phyloP scores from a whole-genome alignment of 1,139 yeast species.

The Hanseniaspora uvarum region DNA sequence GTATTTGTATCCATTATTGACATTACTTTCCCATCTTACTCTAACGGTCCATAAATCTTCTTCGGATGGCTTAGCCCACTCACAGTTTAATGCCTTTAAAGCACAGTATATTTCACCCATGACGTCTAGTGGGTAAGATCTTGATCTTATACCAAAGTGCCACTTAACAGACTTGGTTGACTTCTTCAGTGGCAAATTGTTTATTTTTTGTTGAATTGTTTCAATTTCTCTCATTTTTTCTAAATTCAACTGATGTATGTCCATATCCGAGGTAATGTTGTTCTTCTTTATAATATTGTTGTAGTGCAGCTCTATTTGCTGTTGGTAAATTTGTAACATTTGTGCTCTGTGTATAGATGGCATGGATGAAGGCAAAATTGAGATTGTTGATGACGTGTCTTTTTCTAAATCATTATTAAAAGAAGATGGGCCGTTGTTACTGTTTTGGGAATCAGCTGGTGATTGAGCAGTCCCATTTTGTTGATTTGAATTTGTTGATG shows the following conservation, averaged over 20 bases:
- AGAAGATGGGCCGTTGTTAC: constrained; percentile 19
- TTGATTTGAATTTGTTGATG: not conserved
- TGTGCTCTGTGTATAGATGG: constrained; percentile 92
- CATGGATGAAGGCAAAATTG: constrained; percentile 83
- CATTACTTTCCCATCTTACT: constrained; percentile 60
- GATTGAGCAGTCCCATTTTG: constrained; percentile 11
- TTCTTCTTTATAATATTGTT: constrained; percentile 12
- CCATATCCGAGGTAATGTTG: constrained; percentile 10
- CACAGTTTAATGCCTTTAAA: constrained; percentile 84
- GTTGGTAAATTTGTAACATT: constrained; percentile 56
- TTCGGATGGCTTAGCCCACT: constrained; percentile 90
- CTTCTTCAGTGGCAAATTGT: constrained; percentile 13
- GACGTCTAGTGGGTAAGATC: constrained; percentile 93
- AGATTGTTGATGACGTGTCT: constrained; percentile 50
- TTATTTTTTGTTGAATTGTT: constrained; percentile 14
- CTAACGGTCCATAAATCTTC: constrained; percentile 93
- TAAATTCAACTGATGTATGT: constrained; percentile 39
- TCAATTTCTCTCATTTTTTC: constrained; percentile 15
- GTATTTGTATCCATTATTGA: constrained; percentile 36
- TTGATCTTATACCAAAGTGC: constrained; percentile 96
- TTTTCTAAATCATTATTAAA: constrained; percentile 22
- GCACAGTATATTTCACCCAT: constrained; percentile 98
- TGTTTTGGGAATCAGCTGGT: not conserved
- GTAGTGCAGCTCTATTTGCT: constrained; percentile 16
- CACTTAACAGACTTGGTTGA: constrained; percentile 61